A percentile compares a stretch with the other conserved stretches of the same genome.
Conservation (phyloP, 768 basidiomycete species). For the Multifurca ochricompacta region DNA sequence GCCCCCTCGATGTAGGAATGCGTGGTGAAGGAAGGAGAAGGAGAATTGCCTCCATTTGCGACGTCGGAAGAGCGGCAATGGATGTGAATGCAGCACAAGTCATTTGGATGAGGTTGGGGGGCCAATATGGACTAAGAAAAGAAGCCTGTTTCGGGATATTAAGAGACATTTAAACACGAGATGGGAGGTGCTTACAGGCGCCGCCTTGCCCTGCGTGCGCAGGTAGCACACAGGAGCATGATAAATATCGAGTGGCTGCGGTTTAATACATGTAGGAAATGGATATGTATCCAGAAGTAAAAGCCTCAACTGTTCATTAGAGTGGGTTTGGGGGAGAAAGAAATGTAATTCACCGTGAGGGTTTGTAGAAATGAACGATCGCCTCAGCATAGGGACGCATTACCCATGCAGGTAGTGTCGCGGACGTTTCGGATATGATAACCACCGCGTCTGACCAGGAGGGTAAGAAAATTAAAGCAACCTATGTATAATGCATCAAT, state of each 20-base stretch:
- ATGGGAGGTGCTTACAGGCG: constrained; percentile 4
- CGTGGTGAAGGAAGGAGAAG: constrained; percentile 20
- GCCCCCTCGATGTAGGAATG: constrained; percentile 3
- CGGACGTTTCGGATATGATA: constrained; percentile 20
- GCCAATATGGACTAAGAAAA: constrained; percentile 13
- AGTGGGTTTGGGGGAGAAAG: background rate
- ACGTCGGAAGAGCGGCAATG: constrained; percentile 12
- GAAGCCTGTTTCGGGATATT: constrained; percentile 4
- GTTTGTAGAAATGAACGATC: constrained; percentile 19
- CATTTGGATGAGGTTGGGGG: constrained; percentile 25
- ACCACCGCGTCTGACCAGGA: constrained; percentile 20
- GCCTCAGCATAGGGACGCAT: constrained; percentile 24
- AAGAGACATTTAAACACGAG: background rate
- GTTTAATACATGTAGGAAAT: constrained; percentile 19
- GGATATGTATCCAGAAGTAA: constrained; percentile 23
- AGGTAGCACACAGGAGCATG: constrained; percentile 23
- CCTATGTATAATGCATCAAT: constrained; percentile 6
- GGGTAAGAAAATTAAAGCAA: constrained; percentile 20
- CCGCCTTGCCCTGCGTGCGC: constrained; percentile 10
- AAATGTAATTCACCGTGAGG: constrained; percentile 15
- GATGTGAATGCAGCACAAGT: constrained; percentile 23
- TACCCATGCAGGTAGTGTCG: constrained; percentile 21
- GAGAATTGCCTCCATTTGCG: constrained; percentile 11
- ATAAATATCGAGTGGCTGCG: constrained; percentile 9
- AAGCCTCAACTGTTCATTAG: constrained; percentile 14